A percentile compares a stretch with the other conserved stretches of the same genome.
Conservation (phyloP, 148 eudicot genomes). For the Amaranthus palmeri region DNA sequence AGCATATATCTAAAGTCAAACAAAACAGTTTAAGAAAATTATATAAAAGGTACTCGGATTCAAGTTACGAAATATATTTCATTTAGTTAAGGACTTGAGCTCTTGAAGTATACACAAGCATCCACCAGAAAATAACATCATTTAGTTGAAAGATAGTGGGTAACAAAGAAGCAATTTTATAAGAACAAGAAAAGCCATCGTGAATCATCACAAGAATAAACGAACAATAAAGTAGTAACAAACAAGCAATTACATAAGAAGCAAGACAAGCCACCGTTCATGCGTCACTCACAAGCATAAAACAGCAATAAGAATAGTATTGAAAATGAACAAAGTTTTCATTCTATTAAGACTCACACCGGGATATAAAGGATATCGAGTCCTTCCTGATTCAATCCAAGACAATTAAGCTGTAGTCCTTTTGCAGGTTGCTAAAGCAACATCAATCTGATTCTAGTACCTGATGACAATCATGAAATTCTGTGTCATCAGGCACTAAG, state of each 20-base stretch:
- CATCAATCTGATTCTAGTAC: neutral
- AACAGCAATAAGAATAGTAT: neutral
- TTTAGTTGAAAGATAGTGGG: neutral
- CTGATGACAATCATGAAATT: neutral
- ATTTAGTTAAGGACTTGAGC: too few relatives aligned
- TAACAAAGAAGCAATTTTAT: neutral
- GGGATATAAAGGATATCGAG: neutral
- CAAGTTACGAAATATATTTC: neutral
- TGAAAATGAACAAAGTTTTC: neutral
- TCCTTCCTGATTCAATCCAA: neutral
- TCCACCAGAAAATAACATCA: too few relatives aligned
- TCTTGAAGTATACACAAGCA: too few relatives aligned
- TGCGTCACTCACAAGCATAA: neutral
- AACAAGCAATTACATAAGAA: neutral
- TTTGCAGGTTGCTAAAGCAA: neutral
- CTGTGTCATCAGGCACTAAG: neutral
- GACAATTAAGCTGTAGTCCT: neutral
- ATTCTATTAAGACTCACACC: neutral
- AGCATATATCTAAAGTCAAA: slow-evolving; percentile 14
- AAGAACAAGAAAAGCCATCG: neutral
- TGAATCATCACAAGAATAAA: too few relatives aligned
- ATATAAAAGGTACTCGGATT: neutral
- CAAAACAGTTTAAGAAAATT: neutral
- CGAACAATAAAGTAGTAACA: neutral
- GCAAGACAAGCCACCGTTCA: neutral